A percentile compares a stretch with the other conserved stretches of the same genome.
Conservation (phyloP, 1,284 basidiomycete genomes). For the Pascua guehoae region DNA sequence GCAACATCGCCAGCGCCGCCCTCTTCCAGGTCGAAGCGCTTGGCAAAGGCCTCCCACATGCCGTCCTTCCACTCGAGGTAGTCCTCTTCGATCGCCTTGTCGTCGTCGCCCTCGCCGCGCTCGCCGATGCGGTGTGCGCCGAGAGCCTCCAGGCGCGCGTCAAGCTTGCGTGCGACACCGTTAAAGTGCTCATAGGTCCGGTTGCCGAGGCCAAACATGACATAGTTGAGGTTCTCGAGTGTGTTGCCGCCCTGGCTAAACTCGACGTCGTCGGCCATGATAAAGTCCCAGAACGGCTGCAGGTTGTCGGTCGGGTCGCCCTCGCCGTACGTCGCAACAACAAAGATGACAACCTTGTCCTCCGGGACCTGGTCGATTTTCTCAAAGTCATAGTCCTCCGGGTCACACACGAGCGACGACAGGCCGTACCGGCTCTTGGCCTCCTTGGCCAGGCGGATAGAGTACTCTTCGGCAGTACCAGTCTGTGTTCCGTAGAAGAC, state of each 20-base stretch:
- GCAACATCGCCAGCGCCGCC: constrained; percentile 92
- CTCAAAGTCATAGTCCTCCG: constrained; percentile 96
- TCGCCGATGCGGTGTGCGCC: constrained; percentile 84
- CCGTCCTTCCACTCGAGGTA: constrained; percentile 99
- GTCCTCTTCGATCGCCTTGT: constrained; percentile 99
- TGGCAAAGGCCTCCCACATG: constrained; percentile 87
- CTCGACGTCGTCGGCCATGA: constrained; percentile 78
- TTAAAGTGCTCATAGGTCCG: constrained; percentile 96
- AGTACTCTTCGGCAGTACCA: constrained; percentile 93
- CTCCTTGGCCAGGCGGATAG: constrained; percentile 87
- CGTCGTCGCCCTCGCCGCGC: constrained; percentile 94
- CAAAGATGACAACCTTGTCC: constrained; percentile 76
- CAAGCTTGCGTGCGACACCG: constrained; percentile 76
- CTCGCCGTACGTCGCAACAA: constrained; percentile 97
- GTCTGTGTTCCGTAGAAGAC: constrained; percentile 97
- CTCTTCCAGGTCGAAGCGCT: constrained; percentile 82
- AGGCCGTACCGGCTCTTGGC: constrained; percentile 90
- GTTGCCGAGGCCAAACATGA: constrained; percentile 93
- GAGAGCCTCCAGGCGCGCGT: constrained; percentile 68
- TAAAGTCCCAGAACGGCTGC: constrained; percentile 87
- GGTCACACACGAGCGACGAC: constrained; percentile 88
- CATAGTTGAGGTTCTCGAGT: constrained; percentile 86
- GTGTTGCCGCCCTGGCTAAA: constrained; percentile 65
- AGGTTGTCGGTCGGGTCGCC: constrained; percentile 99
- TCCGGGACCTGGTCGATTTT: constrained; percentile 87